Base-by-base conservation (phyloP, 2,329 filamentous ascomycete genomes). In the Magnaporthales sp. region DNA sequence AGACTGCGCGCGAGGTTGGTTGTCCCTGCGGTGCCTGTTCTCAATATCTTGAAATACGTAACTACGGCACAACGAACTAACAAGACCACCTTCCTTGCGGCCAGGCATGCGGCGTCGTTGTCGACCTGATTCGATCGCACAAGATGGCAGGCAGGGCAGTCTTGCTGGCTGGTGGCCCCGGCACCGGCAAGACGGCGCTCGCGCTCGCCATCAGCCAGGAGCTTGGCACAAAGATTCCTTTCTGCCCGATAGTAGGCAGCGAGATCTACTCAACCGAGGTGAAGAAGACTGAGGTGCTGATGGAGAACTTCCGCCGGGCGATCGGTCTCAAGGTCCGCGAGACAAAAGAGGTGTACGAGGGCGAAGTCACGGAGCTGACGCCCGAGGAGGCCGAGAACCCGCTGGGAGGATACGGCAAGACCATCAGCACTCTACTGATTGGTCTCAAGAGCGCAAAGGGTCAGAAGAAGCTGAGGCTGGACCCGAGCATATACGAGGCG, bases 311-410 rank as follows among this genome's bases (percentile, higher is more conserved):
- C 79, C 87, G 95, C 76, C 86, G 95, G 75, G 95, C 95, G 68
- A 99, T 99, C 77, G 95, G 94, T 38, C 85, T 99, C 71, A 93
- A 96, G 76, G 95, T 99, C 71, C 92, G 95, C 74, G 95, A 99
- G 84, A 97, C 94, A 65, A 99, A 99, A 80, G 95, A 99, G 80
- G 94, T 99, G 68, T 99, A 98, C 80, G 95, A 99, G 81, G 95
- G 95, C 75, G 95, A 99, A 80, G 95, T 99, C 67, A 97, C 92
- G 71, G 95, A 99, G 79, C 87, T 99, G 72, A 97, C 94, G 32
- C 95, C 95, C 54, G 95, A 99, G 80, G 95, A 99, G 84, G 91
- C 94, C 4, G 95, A 98, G 82, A 99, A 99, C 78, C 95, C 95
- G 29, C 84, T 99, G 60, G 95, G 95, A 68, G 93, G 93, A 73